Evolutionary conservation across 371 early-diverging fungal species (phyloP).

Genomic region (Lichtheimia hyalospora): DNA sequence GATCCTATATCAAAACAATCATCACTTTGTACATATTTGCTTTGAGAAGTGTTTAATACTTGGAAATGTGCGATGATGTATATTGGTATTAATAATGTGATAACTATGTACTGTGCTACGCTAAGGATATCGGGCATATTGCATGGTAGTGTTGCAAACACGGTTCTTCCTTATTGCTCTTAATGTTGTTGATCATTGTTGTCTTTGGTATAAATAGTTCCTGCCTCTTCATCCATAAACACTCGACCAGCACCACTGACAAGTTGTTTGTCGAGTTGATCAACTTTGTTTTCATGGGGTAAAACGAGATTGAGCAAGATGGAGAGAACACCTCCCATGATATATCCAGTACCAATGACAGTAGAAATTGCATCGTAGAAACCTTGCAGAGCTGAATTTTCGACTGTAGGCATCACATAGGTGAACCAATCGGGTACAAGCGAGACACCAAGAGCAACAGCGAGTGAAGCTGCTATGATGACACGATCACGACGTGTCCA

Average conservation of each 20-base stretch:
- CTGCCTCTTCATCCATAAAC: slow-evolving; percentile 17
- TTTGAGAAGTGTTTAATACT: no score
- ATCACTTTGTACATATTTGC: no score
- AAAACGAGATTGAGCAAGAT: slow-evolving; percentile 51
- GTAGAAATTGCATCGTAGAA: slow-evolving; percentile 52
- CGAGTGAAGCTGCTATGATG: slow-evolving; percentile 47
- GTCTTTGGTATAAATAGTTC: slow-evolving; percentile 5
- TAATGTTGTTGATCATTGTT: background rate
- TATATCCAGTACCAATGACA: slow-evolving; percentile 55
- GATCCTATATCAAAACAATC: no score
- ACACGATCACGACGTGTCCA: slow-evolving; percentile 69
- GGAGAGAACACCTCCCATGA: slow-evolving; percentile 53
- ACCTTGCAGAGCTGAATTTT: slow-evolving; percentile 45
- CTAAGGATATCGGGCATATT: no score
- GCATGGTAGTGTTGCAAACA: no score
- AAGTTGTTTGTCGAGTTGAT: background rate
- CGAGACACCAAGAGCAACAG: slow-evolving; percentile 53
- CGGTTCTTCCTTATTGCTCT: no score
- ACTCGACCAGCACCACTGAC: slow-evolving; percentile 10
- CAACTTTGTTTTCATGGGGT: slow-evolving; percentile 22
- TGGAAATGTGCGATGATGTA: no score
- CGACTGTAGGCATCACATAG: slow-evolving; percentile 44
- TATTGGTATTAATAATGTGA: no score
- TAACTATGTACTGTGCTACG: no score
- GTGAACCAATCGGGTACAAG: slow-evolving; percentile 57